phyloP scores from a whole-genome alignment of 768 basidiomycete genomes.

The Pleurotus pulmonarius region DNA sequence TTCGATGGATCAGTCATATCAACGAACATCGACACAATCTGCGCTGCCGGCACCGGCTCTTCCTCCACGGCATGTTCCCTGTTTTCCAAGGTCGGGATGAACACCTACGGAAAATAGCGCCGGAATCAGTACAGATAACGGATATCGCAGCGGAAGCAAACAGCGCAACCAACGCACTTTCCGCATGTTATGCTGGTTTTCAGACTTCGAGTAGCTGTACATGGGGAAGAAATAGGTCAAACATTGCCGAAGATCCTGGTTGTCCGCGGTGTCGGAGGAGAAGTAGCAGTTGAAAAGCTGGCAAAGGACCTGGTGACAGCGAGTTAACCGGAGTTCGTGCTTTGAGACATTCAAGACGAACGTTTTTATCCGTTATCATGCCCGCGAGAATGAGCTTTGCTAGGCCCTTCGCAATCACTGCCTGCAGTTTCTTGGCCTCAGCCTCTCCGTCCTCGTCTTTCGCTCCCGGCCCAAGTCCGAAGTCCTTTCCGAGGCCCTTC shows the following conservation, averaged over 20 bases:
- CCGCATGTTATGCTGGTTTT: constrained; percentile 73
- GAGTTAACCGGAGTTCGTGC: constrained; percentile 44
- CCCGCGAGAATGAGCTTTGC: constrained; percentile 84
- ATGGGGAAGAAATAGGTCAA: constrained; percentile 83
- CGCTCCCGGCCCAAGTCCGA: constrained; percentile 29
- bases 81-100: too few relatives aligned
- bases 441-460: constrained; percentile 16
- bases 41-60: constrained; percentile 52
- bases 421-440: constrained; percentile 38
- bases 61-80: constrained; percentile 27
- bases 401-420: constrained; percentile 71
- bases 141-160: too few relatives aligned
- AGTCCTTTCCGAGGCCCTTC: background rate
- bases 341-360: background rate
- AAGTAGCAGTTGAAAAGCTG: constrained; percentile 52
- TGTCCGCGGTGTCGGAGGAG: constrained; percentile 75
- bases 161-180: constrained; percentile 31
- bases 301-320: constrained; percentile 35
- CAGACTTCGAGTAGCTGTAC: constrained; percentile 76
- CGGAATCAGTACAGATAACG: too few relatives aligned
- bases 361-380: constrained; percentile 68
- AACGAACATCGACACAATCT: constrained; percentile 59
- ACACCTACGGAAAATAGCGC: too few relatives aligned
- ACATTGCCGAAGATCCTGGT: constrained; percentile 83
- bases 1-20: constrained; percentile 74